Evolutionary conservation across 1,284 basidiomycete species (phyloP), one percentile per base, ranked within the genome.

Genomic region (Naganishia albida): DNA sequence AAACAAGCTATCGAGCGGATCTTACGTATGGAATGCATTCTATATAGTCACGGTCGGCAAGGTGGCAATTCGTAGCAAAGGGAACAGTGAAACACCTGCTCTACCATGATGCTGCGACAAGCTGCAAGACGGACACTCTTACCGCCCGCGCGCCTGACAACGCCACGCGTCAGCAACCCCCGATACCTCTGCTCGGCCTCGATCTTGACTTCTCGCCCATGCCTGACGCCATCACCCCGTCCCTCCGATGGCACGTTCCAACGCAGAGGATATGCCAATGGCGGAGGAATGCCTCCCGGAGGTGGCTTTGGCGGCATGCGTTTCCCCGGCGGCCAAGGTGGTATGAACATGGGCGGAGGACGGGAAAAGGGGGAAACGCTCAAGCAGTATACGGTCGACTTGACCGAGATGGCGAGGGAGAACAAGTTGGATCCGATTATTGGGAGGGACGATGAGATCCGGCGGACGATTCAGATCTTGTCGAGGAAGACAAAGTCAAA

Each of bases 341-440:
- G 67, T 16, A 68, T 57, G 54, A 66, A 46, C 15, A 63, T 66
- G 51, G 68, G 66, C 23, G 69, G 73, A 39, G 69, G 72, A 50
- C 70, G 70, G 42, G 71, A 87, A 77, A 90, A 91, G 73, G 90
- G 91, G 12, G 89, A 90, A 25, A 88, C 89, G 1, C 78, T 93
- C 73, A 90, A 90, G 72, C 87, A 92, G 85, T 91, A 87, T 73
- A 90, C 89, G 64, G 82, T 89, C 7, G 93, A 95, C 74, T 78
- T 95, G 38, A 95, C 91, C 0, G 86, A 90, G 71, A 80, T 93
- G 69, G 93, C 93, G 2, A 84, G 81, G 69, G 82, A 88, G 55
- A 92, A 92, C 40, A 92, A 93, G 75, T 82, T 95, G 4, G 93
- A 95, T 76, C 93, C 93, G 1, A 88, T 87, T 8, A 94, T 95